Base-by-base conservation (phyloP, 768 basidiomycete species). In the Tulasnella sp. region DNA sequence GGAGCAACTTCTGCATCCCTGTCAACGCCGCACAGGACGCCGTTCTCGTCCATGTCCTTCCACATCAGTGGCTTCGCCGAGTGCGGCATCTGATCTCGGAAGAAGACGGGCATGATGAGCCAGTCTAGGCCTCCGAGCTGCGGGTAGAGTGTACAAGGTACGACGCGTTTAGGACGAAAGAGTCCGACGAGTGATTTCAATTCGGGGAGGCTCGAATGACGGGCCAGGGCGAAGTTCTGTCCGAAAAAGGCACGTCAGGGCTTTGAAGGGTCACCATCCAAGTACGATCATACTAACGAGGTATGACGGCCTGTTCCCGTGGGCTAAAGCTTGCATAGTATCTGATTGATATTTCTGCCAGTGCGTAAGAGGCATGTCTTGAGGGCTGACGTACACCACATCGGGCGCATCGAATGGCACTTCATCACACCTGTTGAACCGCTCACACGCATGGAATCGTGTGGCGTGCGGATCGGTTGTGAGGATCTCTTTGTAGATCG, bases 391-490 rank as follows among this genome's bases (percentile, higher is more conserved):
- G 60, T 87, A 88, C 0, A 97, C 83, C 30, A 96, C 82, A 21
- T 72, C 76, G 49, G 76, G 75, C 4, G 80, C 77, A 51, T 73
- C 30, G 56, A 43, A 50, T 10, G 29, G 51, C 27, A 87, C 84
- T 50, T 78, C 74, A 9, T 75, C 67, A 65, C 92, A 94, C 9
- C 87, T 80, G 64, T 82, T 73, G 60, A 84, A 84, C 0, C 90
- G 79, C 65, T 97, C 93, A 66, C 94, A 98, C 0, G 93, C 92
- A 66, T 99, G 94, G 66, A 98, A 96, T 1, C 92, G 80, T 2
- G 90, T 87, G 1, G 73, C 70, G 2, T 72, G 68, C 2, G 78
- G 70, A 45, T 92, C 83, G 11, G 72, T 72, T 1, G 86, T 85
- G 43, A 83, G 72, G 52, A 89, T 76, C 0, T 72, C 65, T 15